Base-by-base conservation (phyloP, 495 filamentous ascomycete genomes). In the Apiosordaria backusii region DNA sequence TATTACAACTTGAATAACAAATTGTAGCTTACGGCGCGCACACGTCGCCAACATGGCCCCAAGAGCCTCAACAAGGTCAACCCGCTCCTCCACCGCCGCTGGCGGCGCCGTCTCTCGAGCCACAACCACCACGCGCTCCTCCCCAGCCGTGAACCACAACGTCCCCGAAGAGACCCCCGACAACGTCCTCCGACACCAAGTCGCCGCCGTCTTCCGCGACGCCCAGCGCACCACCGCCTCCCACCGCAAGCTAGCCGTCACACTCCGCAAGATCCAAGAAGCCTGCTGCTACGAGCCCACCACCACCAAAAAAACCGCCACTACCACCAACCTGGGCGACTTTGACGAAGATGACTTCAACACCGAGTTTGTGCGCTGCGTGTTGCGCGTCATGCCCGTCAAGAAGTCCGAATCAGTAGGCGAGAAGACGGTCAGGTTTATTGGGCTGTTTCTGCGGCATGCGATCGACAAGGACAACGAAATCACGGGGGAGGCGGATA, bases 341-440 rank as follows among this genome's bases (percentile, higher is more conserved):
- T 87, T 91, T 67, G 87, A 88, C 9, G 94, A 97, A 74, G 83
- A 87, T 52, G 89, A 95, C 62, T 98, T 99, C 79, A 95, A 92
- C 67, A 79, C 83, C 57, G 96, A 97, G 77, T 86, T 97, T 35
- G 83, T 84, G 35, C 83, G 93, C 73, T 97, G 93, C 71, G 83
- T 97, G 50, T 78, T 94, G 64, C 85, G 93, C 52, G 82, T 93
- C 63, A 83, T 98, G 80, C 82, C 87, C 3, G 89, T 98, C 25
- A 97, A 96, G 82, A 97, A 97, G 82, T 89, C 89, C 45, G 95
- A 99, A 79, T 83, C 86, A 27, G 93, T 91, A 4, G 95, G 92
- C 24, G 95, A 99, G 75, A 87, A 90, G 66, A 82, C 89, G 50
- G 82, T 98, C 61, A 84, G 91, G 53, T 97, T 98, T 75, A 78